phyloP scores from a whole-genome alignment of 768 basidiomycete genomes.

The Suillus variegatus region DNA sequence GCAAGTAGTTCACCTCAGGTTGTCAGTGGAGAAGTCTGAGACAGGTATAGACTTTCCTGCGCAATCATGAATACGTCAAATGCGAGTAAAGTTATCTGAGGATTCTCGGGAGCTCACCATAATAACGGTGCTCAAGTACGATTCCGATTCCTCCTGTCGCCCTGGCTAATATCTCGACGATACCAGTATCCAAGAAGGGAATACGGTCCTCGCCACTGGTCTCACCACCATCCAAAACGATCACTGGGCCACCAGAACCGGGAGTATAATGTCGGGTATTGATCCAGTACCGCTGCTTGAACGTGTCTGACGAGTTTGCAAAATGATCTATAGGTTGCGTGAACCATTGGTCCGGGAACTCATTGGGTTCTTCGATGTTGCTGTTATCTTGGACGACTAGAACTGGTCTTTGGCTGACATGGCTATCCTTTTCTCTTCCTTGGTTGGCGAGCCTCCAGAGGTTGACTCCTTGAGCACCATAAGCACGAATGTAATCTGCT shows the following conservation, averaged over 20 bases:
- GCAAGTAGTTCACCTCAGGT: conserved; percentile 55
- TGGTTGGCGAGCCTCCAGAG: conserved; percentile 53
- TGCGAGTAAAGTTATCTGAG: not conserved
- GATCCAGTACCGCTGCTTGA: conserved; percentile 91
- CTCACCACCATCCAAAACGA: conserved; percentile 92
- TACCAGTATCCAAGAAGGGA: conserved; percentile 67
- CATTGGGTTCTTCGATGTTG: conserved; percentile 21
- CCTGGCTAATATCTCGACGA: conserved; percentile 81
- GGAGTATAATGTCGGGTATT: conserved; percentile 79
- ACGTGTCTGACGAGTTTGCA: conserved; percentile 57
- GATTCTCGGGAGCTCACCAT: conserved; percentile 48
- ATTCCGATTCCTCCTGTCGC: conserved; percentile 88
- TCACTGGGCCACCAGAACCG: conserved; percentile 75
- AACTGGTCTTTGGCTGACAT: conserved; percentile 14
- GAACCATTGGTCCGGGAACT: conserved; percentile 70
- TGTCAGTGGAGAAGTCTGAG: conserved; percentile 75
- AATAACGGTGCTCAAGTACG: conserved; percentile 92
- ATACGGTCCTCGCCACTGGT: conserved; percentile 75
- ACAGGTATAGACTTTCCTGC: conserved; percentile 77
- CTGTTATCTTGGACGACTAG: conserved; percentile 25
- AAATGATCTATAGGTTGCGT: conserved; percentile 88
- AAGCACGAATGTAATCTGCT: conserved; percentile 1
- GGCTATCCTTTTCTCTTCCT: conserved; percentile 18
- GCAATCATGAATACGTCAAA: not conserved
- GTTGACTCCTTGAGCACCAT: conserved; percentile 61